phyloP scores from a whole-genome alignment of 2,329 filamentous ascomycete genomes.

The Cytospora piceicola region DNA sequence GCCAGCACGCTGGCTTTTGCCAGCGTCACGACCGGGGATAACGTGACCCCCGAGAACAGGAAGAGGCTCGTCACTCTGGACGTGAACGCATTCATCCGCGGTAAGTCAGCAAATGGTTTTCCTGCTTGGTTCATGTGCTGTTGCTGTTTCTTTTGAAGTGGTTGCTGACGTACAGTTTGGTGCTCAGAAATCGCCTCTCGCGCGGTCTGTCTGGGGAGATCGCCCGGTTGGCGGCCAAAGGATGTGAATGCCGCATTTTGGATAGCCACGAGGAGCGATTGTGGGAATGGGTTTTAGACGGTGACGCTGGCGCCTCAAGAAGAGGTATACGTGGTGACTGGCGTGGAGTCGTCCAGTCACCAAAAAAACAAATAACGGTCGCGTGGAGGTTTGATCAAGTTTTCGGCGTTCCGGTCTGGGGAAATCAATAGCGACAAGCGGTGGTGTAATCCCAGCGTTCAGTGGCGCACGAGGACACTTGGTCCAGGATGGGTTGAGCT shows the following conservation, averaged over 20 bases:
- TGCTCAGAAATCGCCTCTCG: conserved; percentile 37
- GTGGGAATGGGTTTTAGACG: background rate
- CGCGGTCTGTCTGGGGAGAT: conserved; percentile 38
- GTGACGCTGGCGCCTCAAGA: background rate
- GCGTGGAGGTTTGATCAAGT: background rate
- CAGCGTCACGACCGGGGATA: background rate
- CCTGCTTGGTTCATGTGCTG: background rate
- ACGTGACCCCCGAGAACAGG: background rate
- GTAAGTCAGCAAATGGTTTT: conserved; percentile 29
- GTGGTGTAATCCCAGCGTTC: background rate
- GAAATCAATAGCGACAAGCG: background rate
- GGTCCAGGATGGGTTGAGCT: background rate
- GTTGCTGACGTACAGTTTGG: conserved; percentile 6
- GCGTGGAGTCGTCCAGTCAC: background rate
- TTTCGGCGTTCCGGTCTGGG: background rate
- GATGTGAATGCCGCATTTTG: conserved; percentile 40
- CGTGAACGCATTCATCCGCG: conserved; percentile 36
- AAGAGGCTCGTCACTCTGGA: conserved; percentile 35
- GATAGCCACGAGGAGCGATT: conserved; percentile 25
- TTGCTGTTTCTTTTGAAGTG: background rate
- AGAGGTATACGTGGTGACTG: background rate
- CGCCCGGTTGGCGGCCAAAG: conserved; percentile 38
- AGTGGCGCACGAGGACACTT: background rate
- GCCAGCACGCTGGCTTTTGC: background rate
- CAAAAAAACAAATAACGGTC: too few relatives aligned